A percentile compares a stretch with the other conserved stretches of the same genome.
phyloP scores from a whole-genome alignment of 2,329 filamentous ascomycete species.

The Achaetomium macrosporum region DNA sequence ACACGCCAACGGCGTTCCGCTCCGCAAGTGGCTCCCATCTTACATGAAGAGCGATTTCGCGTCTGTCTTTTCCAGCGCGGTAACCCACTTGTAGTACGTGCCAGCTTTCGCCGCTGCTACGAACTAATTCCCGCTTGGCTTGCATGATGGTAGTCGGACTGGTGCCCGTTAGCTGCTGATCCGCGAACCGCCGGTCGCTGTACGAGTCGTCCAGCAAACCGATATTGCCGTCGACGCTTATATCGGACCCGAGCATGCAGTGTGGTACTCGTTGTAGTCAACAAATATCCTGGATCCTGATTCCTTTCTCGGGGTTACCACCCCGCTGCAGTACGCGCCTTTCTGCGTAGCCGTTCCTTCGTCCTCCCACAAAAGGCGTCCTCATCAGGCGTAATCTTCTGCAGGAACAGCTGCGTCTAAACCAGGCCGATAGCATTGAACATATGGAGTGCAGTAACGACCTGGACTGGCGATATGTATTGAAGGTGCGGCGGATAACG shows the following conservation, averaged over 20 bases:
- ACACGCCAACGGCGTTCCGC: constrained; percentile 31
- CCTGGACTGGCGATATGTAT: constrained; percentile 26
- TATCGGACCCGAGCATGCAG: constrained; percentile 33
- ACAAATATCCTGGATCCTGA: constrained; percentile 30
- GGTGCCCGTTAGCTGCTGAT: constrained; percentile 39
- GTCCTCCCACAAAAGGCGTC: constrained; percentile 30
- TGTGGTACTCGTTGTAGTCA: constrained; percentile 33
- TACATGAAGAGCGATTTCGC: constrained; percentile 35
- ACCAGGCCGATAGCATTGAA: constrained; percentile 30
- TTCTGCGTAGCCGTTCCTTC: constrained; percentile 27
- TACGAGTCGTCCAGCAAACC: constrained; percentile 37
- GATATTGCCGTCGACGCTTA: constrained; percentile 30
- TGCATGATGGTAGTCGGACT: constrained; percentile 43
- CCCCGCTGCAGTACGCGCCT: constrained; percentile 22
- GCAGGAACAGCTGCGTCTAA: constrained; percentile 28
- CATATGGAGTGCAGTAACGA: constrained; percentile 25
- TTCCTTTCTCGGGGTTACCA: constrained; percentile 27
- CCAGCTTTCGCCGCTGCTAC: constrained; percentile 30
- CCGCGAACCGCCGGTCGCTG: constrained; percentile 38
- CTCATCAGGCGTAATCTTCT: constrained; percentile 30
- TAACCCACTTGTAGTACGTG: constrained; percentile 31
- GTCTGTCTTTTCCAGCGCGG: constrained; percentile 27
- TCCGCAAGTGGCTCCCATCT: constrained; percentile 40
- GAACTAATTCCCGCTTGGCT: constrained; percentile 32
- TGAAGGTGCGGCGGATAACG: constrained; percentile 31